A percentile compares a stretch with the other conserved stretches of the same genome.
phyloP scores from a whole-genome alignment of 495 filamentous ascomycete genomes.

The Neurospora sp. region DNA sequence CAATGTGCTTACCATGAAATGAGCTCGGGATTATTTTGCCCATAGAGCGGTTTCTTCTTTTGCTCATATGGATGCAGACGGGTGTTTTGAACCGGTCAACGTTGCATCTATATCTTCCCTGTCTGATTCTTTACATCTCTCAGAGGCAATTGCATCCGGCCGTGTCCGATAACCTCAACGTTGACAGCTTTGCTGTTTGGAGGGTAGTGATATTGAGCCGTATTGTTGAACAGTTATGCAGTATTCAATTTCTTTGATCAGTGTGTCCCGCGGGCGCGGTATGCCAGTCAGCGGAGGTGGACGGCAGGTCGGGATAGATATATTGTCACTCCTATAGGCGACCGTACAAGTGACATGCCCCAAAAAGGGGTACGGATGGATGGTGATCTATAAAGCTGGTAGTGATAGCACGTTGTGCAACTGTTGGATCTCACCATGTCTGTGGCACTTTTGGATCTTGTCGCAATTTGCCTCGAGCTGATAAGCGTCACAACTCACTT shows the following conservation, averaged over 20 bases:
- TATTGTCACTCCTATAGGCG: not conserved
- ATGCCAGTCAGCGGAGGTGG: not conserved
- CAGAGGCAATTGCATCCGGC: not conserved
- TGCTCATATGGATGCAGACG: not conserved
- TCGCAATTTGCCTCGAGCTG: not conserved
- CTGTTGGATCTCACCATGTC: not conserved
- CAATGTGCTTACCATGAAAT: not conserved
- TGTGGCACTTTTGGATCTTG: not conserved
- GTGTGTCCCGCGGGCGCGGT: not conserved
- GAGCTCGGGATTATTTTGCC: not conserved
- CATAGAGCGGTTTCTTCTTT: not conserved
- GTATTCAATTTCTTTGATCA: not conserved
- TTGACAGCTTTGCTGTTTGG: not conserved
- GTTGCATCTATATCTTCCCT: not conserved
- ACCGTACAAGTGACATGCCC: not conserved
- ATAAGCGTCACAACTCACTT: not conserved
- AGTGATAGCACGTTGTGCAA: not conserved
- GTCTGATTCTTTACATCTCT: not conserved
- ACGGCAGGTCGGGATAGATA: not conserved
- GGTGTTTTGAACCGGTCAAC: not conserved
- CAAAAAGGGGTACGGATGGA: not conserved
- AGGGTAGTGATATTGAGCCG: not conserved
- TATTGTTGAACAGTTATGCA: not conserved
- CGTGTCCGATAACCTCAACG: not conserved
- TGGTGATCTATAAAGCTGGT: not conserved